Conservation (phyloP, 371 early-diverging fungal species). For the Mortierella sp. region DNA sequence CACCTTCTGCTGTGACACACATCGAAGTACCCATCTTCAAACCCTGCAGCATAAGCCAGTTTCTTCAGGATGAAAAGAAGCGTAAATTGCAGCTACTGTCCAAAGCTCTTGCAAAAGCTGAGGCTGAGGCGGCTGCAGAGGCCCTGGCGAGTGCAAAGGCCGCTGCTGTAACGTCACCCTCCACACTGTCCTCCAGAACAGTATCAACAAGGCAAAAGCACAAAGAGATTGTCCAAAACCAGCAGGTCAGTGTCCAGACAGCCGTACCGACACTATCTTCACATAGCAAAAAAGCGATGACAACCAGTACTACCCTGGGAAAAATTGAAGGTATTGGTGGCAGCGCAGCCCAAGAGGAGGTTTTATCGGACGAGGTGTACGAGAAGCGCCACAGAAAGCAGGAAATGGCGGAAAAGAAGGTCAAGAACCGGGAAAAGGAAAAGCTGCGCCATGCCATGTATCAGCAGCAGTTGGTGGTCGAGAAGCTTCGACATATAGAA, state of each 20-base stretch:
- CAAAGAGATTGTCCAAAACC: constrained; percentile 31
- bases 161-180: neutral
- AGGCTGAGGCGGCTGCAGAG: constrained; percentile 30
- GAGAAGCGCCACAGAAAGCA: constrained; percentile 70
- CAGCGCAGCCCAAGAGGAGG: constrained; percentile 42
- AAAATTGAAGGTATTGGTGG: constrained; percentile 20
- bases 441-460: constrained; percentile 70
- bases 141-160: constrained; percentile 5
- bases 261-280: constrained; percentile 23
- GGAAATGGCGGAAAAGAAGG: constrained; percentile 73
- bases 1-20: constrained; percentile 27
- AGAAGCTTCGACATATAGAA: constrained; percentile 66
- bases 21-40: constrained; percentile 51
- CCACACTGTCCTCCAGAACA: constrained; percentile 10
- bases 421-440: constrained; percentile 77
- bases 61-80: constrained; percentile 50
- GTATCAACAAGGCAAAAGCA: constrained; percentile 50
- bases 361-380: constrained; percentile 65
- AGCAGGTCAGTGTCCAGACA: constrained; percentile 39
- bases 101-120: constrained; percentile 47
- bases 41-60: constrained; percentile 43
- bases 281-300: constrained; percentile 34
- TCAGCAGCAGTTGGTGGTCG: constrained; percentile 70
- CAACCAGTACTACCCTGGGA: constrained; percentile 30
- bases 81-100: constrained; percentile 35